Percentiles rank a stretch among this genome's conserved stretches.
Evolutionary conservation across 2,329 filamentous ascomycete genomes (phyloP).

Genomic region (Fusarium incarnatum): DNA sequence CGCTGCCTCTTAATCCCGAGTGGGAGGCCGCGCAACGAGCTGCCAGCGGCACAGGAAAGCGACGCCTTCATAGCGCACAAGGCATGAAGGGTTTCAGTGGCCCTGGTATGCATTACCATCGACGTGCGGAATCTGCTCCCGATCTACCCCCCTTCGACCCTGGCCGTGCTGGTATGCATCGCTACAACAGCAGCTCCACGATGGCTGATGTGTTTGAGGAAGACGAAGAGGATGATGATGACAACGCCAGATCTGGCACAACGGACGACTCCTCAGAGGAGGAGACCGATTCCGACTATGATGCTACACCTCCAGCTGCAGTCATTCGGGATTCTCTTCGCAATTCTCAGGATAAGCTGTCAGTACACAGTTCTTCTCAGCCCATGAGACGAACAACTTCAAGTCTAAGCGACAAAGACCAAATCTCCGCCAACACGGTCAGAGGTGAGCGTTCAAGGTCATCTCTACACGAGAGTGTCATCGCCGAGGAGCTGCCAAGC

Average conservation of each 20-base stretch:
- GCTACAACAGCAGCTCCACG: conserved; percentile 74
- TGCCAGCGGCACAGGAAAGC: conserved; percentile 65
- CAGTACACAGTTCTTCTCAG: conserved; percentile 37
- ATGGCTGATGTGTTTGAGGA: conserved; percentile 92
- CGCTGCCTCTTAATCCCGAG: conserved; percentile 70
- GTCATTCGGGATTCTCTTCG: conserved; percentile 38
- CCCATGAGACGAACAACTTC: conserved; percentile 59
- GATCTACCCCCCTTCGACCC: conserved; percentile 81
- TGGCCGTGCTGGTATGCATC: conserved; percentile 66
- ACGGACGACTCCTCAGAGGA: conserved; percentile 57
- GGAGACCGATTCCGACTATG: conserved; percentile 60
- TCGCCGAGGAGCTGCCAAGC: conserved; percentile 59
- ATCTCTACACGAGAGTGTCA: conserved; percentile 64
- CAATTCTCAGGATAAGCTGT: conserved; percentile 40
- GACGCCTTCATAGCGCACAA: conserved; percentile 81
- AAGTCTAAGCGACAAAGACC: conserved; percentile 57
- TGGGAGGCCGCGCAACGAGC: conserved; percentile 75
- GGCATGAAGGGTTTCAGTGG: conserved; percentile 76
- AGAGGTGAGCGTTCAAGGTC: conserved; percentile 62
- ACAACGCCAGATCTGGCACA: conserved; percentile 58
- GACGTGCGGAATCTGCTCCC: conserved; percentile 83
- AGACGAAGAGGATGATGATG: conserved; percentile 74
- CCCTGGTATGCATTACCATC: conserved; percentile 79
- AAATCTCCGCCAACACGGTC: conserved; percentile 46
- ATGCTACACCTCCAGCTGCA: conserved; percentile 51